Evolutionary conservation across 1,139 yeast genomes (phyloP), one percentile per base, ranked within the genome.

Genomic region (Yamadazyma taylorii): DNA sequence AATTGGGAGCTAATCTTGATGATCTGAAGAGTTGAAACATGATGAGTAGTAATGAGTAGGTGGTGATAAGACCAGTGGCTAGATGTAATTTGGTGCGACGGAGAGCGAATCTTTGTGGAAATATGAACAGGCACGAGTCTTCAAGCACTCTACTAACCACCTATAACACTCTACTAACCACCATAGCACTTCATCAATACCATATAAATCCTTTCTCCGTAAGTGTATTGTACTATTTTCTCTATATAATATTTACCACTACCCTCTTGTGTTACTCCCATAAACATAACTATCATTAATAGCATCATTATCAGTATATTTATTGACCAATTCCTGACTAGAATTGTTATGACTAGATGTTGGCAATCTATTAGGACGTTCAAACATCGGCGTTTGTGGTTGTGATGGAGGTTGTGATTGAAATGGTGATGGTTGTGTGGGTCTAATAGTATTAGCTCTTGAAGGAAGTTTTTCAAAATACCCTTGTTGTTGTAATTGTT

Each of bases 281-380:
- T 60, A 57, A 3, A 58, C 60, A 39, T 60, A 66, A 46, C 62
- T 61, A 35, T 66, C 70, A 45, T 66, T 66, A 24, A 66, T 61
- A 11, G 61, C 66, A 35, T 54, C 53, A 17, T 51, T 47, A 25
- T 54, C 55, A 8, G 47, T 47, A 36, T 52, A 44, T 21, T 48
- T 50, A 33, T 53, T 48, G 33, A 54, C 47, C 15, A 54, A 43
- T 19, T 58, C 65, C 24, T 52, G 42, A 46, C 61, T 57, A 12
- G 63, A 55, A 40, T 56, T 55, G 36, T 52, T 56, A 22, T 39
- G 28, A 32, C 34, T 35, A 8, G 36, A 24, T 11, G 12, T 10
- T 24, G 13, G 24, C 29, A 26, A 33, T 28, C 19, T 36, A 15
- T 19, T 15, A 13, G 32, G 27, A 10, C 14, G 40, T 17, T 17